Percentiles rank a stretch among this genome's conserved stretches.
Evolutionary conservation across 2,329 filamentous ascomycete species (phyloP).

Genomic region (Trichoderma cornu-damae): DNA sequence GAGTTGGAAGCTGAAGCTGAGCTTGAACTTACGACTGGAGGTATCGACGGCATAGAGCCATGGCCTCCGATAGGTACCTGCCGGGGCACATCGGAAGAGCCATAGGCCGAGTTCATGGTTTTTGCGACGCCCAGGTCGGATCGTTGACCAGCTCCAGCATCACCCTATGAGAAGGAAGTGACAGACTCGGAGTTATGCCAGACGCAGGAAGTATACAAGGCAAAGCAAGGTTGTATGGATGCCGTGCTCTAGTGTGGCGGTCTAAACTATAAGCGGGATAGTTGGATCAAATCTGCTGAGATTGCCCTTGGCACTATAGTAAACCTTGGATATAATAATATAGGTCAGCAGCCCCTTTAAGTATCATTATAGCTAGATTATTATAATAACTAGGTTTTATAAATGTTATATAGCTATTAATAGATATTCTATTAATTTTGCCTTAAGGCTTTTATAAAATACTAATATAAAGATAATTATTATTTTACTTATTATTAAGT

Average conservation of each 20-base stretch:
- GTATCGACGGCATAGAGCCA: constrained; percentile 25
- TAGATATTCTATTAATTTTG: too few species aligned
- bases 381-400: too few species aligned
- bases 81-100: constrained; percentile 31
- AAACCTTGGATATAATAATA: too few species aligned
- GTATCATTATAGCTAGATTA: too few species aligned
- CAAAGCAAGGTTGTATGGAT: constrained; percentile 1
- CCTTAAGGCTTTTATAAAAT: too few species aligned
- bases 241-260: constrained; percentile 1
- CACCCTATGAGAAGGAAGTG: not conserved
- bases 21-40: constrained; percentile 19
- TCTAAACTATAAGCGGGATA: constrained; percentile 8
- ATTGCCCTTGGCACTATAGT: too few species aligned
- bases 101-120: constrained; percentile 32
- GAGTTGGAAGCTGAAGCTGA: constrained; percentile 23
- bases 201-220: not conserved
- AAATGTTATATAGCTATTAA: too few species aligned
- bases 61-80: constrained; percentile 27
- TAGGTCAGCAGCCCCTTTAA: too few species aligned
- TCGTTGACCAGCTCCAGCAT: not conserved
- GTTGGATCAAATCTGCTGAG: not conserved
- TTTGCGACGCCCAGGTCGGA: not conserved
- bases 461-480: too few species aligned
- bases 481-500: too few species aligned
- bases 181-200: too few species aligned